These are phyloP conservation scores for Macrotyloma uniflorum DNA, from an alignment of 306 rosid genomes.

Conservation along the genomic window DNA sequence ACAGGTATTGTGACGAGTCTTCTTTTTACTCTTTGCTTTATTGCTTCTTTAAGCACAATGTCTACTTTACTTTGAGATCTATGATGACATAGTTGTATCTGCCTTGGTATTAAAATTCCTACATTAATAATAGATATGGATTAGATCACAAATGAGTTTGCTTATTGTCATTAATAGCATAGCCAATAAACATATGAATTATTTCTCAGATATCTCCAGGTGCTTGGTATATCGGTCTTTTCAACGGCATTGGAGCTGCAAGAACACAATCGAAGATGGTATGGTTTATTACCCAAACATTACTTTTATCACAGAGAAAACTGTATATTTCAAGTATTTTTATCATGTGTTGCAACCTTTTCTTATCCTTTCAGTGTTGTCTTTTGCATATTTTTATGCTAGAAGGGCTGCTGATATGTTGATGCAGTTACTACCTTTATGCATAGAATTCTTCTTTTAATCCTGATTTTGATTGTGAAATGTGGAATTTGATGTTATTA, in stretches of 20 bases:
- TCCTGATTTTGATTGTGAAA: not conserved
- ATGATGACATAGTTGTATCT: not conserved
- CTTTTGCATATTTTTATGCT: slow-evolving; percentile 16
- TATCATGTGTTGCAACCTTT: not conserved
- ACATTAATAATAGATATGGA: not conserved
- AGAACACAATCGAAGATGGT: slow-evolving; percentile 97
- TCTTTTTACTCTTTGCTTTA: slow-evolving; percentile 1
- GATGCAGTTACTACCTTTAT: not conserved
- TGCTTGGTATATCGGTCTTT: slow-evolving; percentile 90
- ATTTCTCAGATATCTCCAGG: slow-evolving; percentile 90
- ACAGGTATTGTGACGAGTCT: slow-evolving; percentile 57
- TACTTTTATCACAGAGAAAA: slow-evolving; percentile 10
- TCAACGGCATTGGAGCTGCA: slow-evolving; percentile 87
- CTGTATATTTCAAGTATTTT: slow-evolving; percentile 23
- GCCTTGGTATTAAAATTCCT: slow-evolving; percentile 1
- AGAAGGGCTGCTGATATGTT: not conserved
- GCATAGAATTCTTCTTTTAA: not conserved
- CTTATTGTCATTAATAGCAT: not conserved
- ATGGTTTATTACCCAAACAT: slow-evolving; percentile 33
- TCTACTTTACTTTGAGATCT: slow-evolving; percentile 25
- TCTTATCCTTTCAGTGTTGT: not conserved
- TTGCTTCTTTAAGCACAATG: slow-evolving; percentile 14
- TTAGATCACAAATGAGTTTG: slow-evolving; percentile 31
- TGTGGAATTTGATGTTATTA: slow-evolving; percentile 1
- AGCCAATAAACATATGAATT: slow-evolving; percentile 34